These are phyloP conservation scores for Xylogone sp. DNA, from an alignment of 2,329 filamentous ascomycete species.

Conservation along the genomic window DNA sequence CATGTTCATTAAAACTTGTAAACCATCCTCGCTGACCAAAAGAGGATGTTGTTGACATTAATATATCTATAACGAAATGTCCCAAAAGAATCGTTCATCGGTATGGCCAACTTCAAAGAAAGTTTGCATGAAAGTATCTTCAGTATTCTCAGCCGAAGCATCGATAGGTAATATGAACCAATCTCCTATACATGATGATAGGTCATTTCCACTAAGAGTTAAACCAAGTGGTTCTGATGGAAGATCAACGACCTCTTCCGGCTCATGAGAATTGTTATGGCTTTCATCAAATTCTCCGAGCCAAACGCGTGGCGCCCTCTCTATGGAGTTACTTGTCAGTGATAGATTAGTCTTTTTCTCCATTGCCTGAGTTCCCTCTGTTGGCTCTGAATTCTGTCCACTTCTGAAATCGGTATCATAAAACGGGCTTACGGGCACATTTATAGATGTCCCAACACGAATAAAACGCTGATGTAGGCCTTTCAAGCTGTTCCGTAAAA, in stretches of 20 bases:
- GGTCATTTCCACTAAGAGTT: neutral
- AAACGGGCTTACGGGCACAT: neutral
- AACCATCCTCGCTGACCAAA: too few species aligned
- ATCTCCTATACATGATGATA: neutral
- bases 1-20: too few species aligned
- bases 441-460: neutral
- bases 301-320: too few species aligned
- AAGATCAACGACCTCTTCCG: too few species aligned
- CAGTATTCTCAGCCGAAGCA: neutral
- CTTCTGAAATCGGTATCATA: neutral
- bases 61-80: neutral
- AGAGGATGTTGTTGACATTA: too few species aligned
- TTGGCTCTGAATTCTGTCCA: too few species aligned
- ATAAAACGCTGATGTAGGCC: neutral
- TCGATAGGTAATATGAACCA: neutral
- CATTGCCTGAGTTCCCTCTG: too few species aligned
- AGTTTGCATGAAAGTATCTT: neutral
- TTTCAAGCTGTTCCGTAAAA: conserved; percentile 8
- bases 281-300: too few species aligned
- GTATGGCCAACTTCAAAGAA: neutral
- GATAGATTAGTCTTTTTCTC: too few species aligned
- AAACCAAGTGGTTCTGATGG: too few species aligned
- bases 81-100: neutral
- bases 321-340: too few species aligned
- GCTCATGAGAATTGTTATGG: too few species aligned